Evolutionary conservation across 2,329 filamentous ascomycete species (phyloP).

Genomic region (Fusarium verticillioides): DNA sequence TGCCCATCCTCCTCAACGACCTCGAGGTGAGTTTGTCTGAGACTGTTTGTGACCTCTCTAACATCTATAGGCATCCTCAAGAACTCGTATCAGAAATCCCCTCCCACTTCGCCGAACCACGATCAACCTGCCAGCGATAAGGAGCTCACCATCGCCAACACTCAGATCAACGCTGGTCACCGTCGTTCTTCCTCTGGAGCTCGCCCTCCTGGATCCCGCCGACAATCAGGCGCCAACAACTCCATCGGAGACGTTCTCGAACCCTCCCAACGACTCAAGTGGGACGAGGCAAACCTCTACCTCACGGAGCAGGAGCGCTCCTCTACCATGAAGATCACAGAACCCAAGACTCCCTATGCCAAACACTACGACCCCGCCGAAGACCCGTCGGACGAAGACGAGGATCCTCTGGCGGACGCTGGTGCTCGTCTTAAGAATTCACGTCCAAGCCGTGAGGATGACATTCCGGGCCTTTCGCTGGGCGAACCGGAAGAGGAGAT

Average conservation of each 20-base stretch:
- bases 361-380: slow-evolving; percentile 90
- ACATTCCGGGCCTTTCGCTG: slow-evolving; percentile 91
- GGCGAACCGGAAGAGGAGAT: slow-evolving; percentile 88
- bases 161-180: slow-evolving; percentile 90
- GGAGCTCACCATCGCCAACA: slow-evolving; percentile 94
- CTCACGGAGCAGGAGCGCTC: slow-evolving; percentile 95
- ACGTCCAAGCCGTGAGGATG: slow-evolving; percentile 66
- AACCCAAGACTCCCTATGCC: slow-evolving; percentile 97
- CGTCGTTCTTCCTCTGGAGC: slow-evolving; percentile 81
- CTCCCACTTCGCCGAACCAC: slow-evolving; percentile 61
- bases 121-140: slow-evolving; percentile 71
- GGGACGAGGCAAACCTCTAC: slow-evolving; percentile 98
- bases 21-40: slow-evolving; percentile 54
- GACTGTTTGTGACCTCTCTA: background rate
- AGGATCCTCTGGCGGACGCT: slow-evolving; percentile 52
- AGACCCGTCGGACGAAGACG: slow-evolving; percentile 83
- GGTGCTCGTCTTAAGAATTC: slow-evolving; percentile 46
- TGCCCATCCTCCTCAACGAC: slow-evolving; percentile 54
- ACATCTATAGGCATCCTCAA: slow-evolving; percentile 83
- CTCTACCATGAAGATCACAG: slow-evolving; percentile 98
- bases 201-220: slow-evolving; percentile 72
- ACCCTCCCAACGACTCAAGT: slow-evolving; percentile 83
- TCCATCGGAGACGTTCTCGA: slow-evolving; percentile 56
- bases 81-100: slow-evolving; percentile 78
- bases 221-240: slow-evolving; percentile 69